Evolutionary conservation across 176 grass and related monocot species (phyloP).

Genomic region (Aechmea fasciata): DNA sequence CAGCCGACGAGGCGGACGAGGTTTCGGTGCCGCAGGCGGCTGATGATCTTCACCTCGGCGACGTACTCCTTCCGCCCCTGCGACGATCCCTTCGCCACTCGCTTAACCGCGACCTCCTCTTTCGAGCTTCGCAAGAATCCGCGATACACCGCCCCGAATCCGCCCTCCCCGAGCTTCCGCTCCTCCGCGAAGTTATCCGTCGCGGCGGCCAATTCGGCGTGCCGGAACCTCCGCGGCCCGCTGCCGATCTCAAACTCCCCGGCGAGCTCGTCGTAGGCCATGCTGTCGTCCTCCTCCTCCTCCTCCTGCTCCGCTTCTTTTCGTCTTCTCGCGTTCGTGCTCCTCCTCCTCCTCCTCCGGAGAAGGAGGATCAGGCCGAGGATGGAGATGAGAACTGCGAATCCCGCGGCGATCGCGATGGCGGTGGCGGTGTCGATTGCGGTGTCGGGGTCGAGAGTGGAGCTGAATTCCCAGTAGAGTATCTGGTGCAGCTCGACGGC

Average conservation of each 20-base stretch:
- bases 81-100: constrained; percentile 41
- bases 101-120: constrained; percentile 49
- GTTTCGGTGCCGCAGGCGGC: constrained; percentile 52
- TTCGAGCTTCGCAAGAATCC: constrained; percentile 38
- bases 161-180: constrained; percentile 65
- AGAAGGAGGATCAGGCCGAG: neutral
- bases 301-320: constrained; percentile 14
- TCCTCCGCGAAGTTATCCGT: constrained; percentile 39
- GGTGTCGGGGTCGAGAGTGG: constrained; percentile 21
- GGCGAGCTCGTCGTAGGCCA: constrained; percentile 19
- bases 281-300: constrained; percentile 18
- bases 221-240: constrained; percentile 41
- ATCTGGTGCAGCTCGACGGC: constrained; percentile 35
- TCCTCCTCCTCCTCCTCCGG: constrained; percentile 1
- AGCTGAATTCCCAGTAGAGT: constrained; percentile 65
- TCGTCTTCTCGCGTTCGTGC: constrained; percentile 13
- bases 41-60: constrained; percentile 76
- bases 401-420: neutral
- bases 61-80: constrained; percentile 70
- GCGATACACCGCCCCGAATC: constrained; percentile 53
- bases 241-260: constrained; percentile 45
- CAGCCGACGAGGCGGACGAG: constrained; percentile 61
- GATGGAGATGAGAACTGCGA: constrained; percentile 1
- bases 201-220: constrained; percentile 30
- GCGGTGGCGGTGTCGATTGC: neutral